Percentiles rank a stretch among this genome's conserved stretches.
phyloP scores from a whole-genome alignment of 2,329 filamentous ascomycete species.

The Ceratocystis lukuohia region DNA sequence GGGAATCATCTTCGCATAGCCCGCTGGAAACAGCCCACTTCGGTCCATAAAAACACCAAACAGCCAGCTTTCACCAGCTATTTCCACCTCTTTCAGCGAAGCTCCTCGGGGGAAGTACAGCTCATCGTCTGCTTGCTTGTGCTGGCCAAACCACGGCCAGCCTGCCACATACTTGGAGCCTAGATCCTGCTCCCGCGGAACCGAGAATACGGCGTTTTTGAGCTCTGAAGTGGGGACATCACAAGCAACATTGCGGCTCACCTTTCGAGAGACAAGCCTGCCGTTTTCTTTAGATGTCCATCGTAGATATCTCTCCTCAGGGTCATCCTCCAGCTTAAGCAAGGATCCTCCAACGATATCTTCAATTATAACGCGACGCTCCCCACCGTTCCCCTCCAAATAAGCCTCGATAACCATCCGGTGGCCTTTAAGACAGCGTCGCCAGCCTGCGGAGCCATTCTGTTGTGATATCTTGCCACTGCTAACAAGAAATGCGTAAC shows the following conservation, averaged over 20 bases:
- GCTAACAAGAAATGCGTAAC: slow-evolving; percentile 56
- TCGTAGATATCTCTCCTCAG: neutral
- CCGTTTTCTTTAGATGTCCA: slow-evolving; percentile 14
- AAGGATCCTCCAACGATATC: slow-evolving; percentile 68
- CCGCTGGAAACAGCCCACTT: slow-evolving; percentile 66
- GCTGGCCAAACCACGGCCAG: slow-evolving; percentile 67
- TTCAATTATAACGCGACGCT: slow-evolving; percentile 51
- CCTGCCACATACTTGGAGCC: slow-evolving; percentile 41
- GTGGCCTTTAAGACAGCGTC: slow-evolving; percentile 66
- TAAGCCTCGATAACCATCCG: slow-evolving; percentile 75
- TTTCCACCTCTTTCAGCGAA: slow-evolving; percentile 68
- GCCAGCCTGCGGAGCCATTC: slow-evolving; percentile 71
- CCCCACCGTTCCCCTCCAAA: slow-evolving; percentile 51
- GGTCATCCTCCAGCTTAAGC: slow-evolving; percentile 32
- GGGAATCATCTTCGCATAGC: slow-evolving; percentile 47
- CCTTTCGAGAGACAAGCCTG: slow-evolving; percentile 2
- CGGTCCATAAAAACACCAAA: slow-evolving; percentile 73
- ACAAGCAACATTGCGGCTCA: slow-evolving; percentile 36
- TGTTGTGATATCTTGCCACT: slow-evolving; percentile 54
- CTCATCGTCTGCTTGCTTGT: slow-evolving; percentile 49
- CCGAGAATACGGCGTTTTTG: neutral
- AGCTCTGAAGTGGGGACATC: slow-evolving; percentile 8
- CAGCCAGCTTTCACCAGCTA: slow-evolving; percentile 85
- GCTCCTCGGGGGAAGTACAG: slow-evolving; percentile 72
- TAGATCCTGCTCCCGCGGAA: slow-evolving; percentile 12